These are phyloP conservation scores for Eragrostis curvula DNA, from an alignment of 176 grass and related monocot species.

Conservation along the genomic window DNA sequence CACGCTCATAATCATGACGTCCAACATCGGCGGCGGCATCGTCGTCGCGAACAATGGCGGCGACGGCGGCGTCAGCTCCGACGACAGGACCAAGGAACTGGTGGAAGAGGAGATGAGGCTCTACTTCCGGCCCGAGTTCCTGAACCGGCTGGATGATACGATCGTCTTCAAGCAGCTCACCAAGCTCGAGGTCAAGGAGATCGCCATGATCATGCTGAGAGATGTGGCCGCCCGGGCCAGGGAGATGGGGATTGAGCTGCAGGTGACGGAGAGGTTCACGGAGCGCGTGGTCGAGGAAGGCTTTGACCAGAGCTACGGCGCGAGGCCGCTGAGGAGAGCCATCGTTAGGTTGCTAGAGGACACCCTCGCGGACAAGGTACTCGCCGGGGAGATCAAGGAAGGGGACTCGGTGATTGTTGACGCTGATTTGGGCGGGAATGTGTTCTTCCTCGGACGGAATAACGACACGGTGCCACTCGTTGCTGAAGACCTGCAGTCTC, in stretches of 20 bases:
- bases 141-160: conserved; percentile 88
- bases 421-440: conserved; percentile 13
- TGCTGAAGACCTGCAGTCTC: no score
- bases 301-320: conserved; percentile 76
- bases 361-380: conserved; percentile 74
- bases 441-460: no score
- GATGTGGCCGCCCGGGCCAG: conserved; percentile 68
- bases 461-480: no score
- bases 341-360: conserved; percentile 89
- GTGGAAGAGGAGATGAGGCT: conserved; percentile 83
- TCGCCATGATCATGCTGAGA: conserved; percentile 77
- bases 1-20: conserved; percentile 89
- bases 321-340: conserved; percentile 66
- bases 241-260: conserved; percentile 64
- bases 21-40: conserved; percentile 82
- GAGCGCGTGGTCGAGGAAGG: conserved; percentile 81
- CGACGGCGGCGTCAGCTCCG: conserved; percentile 83
- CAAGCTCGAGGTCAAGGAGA: conserved; percentile 85
- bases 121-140: conserved; percentile 84
- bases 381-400: conserved; percentile 68
- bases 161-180: conserved; percentile 91
- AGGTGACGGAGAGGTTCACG: conserved; percentile 82
- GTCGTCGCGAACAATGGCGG: no score
- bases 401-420: conserved; percentile 80
- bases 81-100: conserved; percentile 74